Conservation (phyloP, 768 basidiomycete genomes). For the Tulasnella calospora region DNA sequence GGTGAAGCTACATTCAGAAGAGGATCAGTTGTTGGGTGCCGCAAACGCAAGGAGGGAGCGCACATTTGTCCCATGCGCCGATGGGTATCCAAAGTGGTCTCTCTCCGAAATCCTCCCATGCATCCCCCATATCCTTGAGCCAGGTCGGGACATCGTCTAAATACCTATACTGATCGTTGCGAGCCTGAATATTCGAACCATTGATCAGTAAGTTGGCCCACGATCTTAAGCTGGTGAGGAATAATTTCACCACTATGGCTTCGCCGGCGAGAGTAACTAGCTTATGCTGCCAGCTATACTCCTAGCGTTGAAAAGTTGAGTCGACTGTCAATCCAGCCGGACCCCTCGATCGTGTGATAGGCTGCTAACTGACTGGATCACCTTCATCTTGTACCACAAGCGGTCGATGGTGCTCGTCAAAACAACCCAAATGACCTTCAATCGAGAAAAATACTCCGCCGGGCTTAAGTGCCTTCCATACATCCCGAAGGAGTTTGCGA, state of each 20-base stretch:
- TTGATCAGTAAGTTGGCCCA: not conserved
- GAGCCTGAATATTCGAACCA: not conserved
- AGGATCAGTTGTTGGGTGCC: not conserved
- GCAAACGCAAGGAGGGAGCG: not conserved
- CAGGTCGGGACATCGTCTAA: not conserved
- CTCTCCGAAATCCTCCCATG: not conserved
- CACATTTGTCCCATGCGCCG: slow-evolving; percentile 6
- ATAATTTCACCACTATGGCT: not conserved
- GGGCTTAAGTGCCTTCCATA: not conserved
- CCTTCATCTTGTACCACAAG: slow-evolving; percentile 9
- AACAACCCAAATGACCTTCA: not conserved
- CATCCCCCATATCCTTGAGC: slow-evolving; percentile 5
- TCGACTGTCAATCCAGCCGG: not conserved
- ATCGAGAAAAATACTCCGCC: slow-evolving; percentile 17
- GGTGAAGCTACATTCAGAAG: not conserved
- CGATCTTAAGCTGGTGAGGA: not conserved
- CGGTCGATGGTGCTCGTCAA: not conserved
- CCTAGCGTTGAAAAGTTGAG: not conserved
- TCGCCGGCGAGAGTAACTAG: not conserved
- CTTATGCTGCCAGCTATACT: not conserved
- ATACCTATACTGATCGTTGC: not conserved
- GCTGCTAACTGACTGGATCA: slow-evolving; percentile 12
- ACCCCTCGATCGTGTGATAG: too few relatives aligned
- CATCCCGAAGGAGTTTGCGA: not conserved
- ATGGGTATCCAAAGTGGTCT: not conserved